These are phyloP conservation scores for Crinitomyces ghanaensis DNA, from an alignment of 805 yeast genomes.

Conservation along the genomic window DNA sequence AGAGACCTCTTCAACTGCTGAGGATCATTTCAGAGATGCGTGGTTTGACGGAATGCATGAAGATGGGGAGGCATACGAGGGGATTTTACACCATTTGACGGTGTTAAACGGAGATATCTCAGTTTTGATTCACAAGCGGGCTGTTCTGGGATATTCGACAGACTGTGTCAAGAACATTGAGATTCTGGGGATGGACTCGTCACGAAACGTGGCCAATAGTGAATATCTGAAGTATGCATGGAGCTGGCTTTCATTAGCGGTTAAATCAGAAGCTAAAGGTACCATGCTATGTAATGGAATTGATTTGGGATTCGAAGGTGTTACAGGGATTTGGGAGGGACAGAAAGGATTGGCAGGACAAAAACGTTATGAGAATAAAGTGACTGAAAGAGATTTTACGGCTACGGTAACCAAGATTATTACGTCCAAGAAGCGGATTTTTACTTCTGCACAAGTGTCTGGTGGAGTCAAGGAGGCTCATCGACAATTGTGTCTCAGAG, in stretches of 20 bases:
- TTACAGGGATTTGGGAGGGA: slow-evolving; percentile 78
- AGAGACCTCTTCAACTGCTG: slow-evolving; percentile 5
- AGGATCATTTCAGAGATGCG: slow-evolving; percentile 14
- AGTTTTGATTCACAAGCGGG: slow-evolving; percentile 57
- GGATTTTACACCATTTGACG: slow-evolving; percentile 19
- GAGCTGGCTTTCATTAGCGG: slow-evolving; percentile 80
- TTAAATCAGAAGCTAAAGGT: slow-evolving; percentile 50
- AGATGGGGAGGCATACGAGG: slow-evolving; percentile 8
- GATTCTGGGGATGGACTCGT: slow-evolving; percentile 24
- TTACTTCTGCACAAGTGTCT: slow-evolving; percentile 16
- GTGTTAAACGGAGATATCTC: slow-evolving; percentile 66
- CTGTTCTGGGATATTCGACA: slow-evolving; percentile 58
- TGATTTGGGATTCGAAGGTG: slow-evolving; percentile 83
- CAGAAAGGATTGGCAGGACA: slow-evolving; percentile 15
- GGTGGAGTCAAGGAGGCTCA: slow-evolving; percentile 43
- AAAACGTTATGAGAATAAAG: slow-evolving; percentile 11
- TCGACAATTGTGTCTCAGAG: slow-evolving; percentile 66
- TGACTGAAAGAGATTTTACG: slow-evolving; percentile 33
- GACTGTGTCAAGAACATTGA: slow-evolving; percentile 54
- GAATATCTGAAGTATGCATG: slow-evolving; percentile 67
- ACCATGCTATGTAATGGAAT: slow-evolving; percentile 56
- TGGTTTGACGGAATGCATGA: too few relatives aligned
- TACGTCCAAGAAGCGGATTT: slow-evolving; percentile 27
- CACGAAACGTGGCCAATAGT: slow-evolving; percentile 30
- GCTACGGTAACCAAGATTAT: slow-evolving; percentile 44